Base-by-base conservation (phyloP, 2,329 filamentous ascomycete genomes). In the Penicillium decumbens region DNA sequence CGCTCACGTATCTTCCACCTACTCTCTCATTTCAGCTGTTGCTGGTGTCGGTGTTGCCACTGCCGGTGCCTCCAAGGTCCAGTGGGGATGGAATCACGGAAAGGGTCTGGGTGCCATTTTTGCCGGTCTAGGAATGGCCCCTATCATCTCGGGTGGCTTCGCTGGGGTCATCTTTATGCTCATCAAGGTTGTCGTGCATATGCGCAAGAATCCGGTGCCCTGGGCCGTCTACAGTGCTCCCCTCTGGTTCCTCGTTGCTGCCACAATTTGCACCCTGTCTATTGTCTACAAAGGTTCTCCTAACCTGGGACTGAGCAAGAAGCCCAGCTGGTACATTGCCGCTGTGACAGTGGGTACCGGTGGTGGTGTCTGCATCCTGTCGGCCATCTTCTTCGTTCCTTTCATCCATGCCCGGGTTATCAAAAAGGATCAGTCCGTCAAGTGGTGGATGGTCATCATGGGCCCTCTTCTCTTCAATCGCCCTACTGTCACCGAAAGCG, bases 281-380 rank as follows among this genome's bases (percentile, higher is more conserved):
- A 83, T 91, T 60, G 86, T 90, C 59, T 89, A 88, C 79, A 89
- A 90, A 77, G 87, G 87, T 28, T 88, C 86, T 8, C 85, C 87
- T 23, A 83, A 76, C 51, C 78, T 88, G 27, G 77, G 78, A 20
- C 74, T 88, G 25, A 76, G 73, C 73, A 80, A 84, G 51, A 68
- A 68, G 60, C 83, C 86, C 1, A 68, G 70, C 7, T 83, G 80
- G 78, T 89, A 81, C 63, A 80, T 89, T 53, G 84, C 77, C 9
- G 72, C 79, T 12, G 84, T 89, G 53, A 84, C 82, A 15, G 63
- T 89, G 52, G 84, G 85, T 35, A 77, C 75, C 30, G 85, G 85
- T 53, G 74, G 69, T 41, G 85, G 81, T 49, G 70, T 89, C 29
- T 75, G 70, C 42, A 5, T 83, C 29, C 68, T 88, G 5, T 72